Evolutionary conservation across 129 eudicot genomes (phyloP).

Genomic region (Centaurea solstitialis): DNA sequence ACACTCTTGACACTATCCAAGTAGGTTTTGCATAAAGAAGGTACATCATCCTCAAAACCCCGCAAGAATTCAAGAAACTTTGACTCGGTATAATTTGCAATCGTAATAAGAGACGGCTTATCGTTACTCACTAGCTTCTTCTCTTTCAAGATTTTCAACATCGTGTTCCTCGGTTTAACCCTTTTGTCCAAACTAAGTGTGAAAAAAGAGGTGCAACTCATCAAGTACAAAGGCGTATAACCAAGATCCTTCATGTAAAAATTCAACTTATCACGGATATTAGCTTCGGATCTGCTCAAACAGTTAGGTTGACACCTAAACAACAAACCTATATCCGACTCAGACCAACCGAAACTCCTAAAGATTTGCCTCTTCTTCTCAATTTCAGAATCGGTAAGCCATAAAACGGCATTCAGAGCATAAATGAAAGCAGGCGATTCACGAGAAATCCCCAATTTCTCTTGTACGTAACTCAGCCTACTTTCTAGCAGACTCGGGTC

Average conservation of each 20-base stretch:
- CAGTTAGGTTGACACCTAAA: conserved; percentile 25
- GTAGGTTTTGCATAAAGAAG: conserved; percentile 19
- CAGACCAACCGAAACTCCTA: conserved; percentile 47
- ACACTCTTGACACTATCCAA: conserved; percentile 19
- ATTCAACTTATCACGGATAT: conserved; percentile 23
- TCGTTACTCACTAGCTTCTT: conserved; percentile 27
- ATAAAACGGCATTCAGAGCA: conserved; percentile 28
- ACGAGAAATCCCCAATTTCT: conserved; percentile 27
- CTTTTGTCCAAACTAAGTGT: conserved; percentile 37
- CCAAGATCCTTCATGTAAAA: conserved; percentile 43
- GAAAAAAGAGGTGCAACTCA: conserved; percentile 20
- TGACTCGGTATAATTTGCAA: conserved; percentile 11
- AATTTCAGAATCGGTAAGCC: not conserved
- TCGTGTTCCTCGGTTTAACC: conserved; percentile 37
- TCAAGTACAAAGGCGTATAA: conserved; percentile 29
- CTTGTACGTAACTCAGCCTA: conserved; percentile 15
- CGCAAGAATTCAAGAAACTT: conserved; percentile 33
- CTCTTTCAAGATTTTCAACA: conserved; percentile 40
- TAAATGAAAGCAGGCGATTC: conserved; percentile 22
- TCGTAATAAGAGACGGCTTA: conserved; percentile 14
- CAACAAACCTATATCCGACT: conserved; percentile 25
- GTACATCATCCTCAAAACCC: conserved; percentile 30
- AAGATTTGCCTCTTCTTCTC: conserved; percentile 30
- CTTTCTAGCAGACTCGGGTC: conserved; percentile 10
- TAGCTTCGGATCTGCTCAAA: conserved; percentile 27